A percentile compares a stretch with the other conserved stretches of the same genome.
Evolutionary conservation across 768 basidiomycete genomes (phyloP).

Genomic region (Boletus huronensis): DNA sequence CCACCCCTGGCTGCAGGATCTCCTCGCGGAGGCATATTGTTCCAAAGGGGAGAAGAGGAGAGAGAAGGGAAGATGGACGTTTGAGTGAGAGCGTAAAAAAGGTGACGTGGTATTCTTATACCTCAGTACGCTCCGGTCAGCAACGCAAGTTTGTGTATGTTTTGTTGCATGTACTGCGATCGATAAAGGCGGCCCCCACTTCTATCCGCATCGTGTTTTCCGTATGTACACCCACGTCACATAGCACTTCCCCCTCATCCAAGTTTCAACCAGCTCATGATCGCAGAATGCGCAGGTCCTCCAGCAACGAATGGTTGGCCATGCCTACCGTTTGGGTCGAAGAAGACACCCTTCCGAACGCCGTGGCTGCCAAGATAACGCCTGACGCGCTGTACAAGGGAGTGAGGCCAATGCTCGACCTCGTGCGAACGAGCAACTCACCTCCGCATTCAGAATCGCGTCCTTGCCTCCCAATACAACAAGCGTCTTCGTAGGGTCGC

Average conservation of each 20-base stretch:
- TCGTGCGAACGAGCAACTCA: constrained; percentile 27
- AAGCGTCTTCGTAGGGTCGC: constrained; percentile 59
- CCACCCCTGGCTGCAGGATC: constrained; percentile 26
- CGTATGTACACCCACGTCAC: constrained; percentile 3
- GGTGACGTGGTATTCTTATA: constrained; percentile 20
- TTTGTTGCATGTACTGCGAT: constrained; percentile 13
- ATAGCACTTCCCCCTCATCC: constrained; percentile 8
- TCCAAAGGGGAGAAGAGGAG: not conserved
- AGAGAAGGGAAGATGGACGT: constrained; percentile 17
- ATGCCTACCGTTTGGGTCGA: constrained; percentile 59
- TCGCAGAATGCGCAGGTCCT: constrained; percentile 49
- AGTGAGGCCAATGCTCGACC: not conserved
- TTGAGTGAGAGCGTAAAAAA: constrained; percentile 9
- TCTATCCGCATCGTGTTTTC: not conserved
- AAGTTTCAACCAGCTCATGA: constrained; percentile 59
- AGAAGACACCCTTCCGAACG: constrained; percentile 60
- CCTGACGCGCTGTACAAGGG: constrained; percentile 53
- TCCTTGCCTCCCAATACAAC: constrained; percentile 86
- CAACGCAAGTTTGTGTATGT: constrained; percentile 27
- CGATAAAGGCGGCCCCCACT: constrained; percentile 13
- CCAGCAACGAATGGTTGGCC: constrained; percentile 56
- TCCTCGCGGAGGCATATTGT: constrained; percentile 39
- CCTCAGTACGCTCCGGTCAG: not conserved
- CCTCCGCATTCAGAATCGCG: constrained; percentile 70
- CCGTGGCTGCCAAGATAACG: constrained; percentile 77